Base-by-base conservation (phyloP, 1,139 yeast species). In the Candida labiduridarum region DNA sequence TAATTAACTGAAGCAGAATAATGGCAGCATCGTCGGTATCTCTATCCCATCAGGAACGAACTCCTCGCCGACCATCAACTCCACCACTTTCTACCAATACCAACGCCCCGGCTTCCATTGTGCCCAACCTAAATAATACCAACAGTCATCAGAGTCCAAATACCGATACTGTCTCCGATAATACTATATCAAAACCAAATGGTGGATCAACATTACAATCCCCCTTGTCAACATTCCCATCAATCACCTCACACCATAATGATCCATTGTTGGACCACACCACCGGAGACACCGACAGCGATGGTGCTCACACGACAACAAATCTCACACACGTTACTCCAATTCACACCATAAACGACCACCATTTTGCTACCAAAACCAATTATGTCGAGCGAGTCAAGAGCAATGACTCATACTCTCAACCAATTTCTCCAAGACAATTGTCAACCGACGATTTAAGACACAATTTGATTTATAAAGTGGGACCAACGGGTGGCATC, bases 401-500 rank as follows among this genome's bases (percentile, higher is more conserved):
- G 19, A 42, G 38, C 14, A 42, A 42, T 22, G 45, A 42, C 7
- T 31, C 39, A 19, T 16, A 41, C 12, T 49, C 56, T 5, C 56
- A 52, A 4, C 31, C 47, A 6, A 36, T 47, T 2, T 49, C 57
- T 2, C 55, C 55, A 1, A 52, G 42, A 48, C 49, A 49, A 18
- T 36, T 35, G 2, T 48, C 54, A 2, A 43, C 27, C 19, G 53
- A 53, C 19, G 62, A 58, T 43, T 54, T 62, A 41, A 60, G 69
- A 44, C 68, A 61, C 48, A 66, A 61, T 51, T 46, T 69, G 9
- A 61, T 71, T 30, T 71, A 71, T 14, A 72, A 69, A 55, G 72
- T 71, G 31, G 60, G 72, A 12, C 34, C 36, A 39, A 31, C 25
- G 71, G 72, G 12, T 36, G 34, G 56, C 22, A n/a, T 25, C 25